Conservation (phyloP, 805 yeast genomes). For the Yamadazyma laniorum region DNA sequence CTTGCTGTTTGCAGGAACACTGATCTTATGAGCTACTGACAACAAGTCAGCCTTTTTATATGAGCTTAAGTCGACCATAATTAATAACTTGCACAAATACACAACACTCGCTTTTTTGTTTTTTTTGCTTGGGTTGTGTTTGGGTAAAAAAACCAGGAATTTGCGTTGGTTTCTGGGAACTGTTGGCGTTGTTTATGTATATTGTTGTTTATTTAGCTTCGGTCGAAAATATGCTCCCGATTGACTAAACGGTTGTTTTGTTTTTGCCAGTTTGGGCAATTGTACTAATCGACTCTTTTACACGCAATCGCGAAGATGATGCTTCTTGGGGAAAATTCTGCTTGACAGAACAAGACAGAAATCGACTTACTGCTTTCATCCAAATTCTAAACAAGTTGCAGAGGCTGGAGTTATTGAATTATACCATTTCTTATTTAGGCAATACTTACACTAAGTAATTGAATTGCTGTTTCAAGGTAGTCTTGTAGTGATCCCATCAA, state of each 20-base stretch:
- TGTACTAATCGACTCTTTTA: neutral
- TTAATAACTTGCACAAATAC: neutral
- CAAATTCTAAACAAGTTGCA: conserved; percentile 1
- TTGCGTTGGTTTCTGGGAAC: neutral
- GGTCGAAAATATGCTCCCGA: neutral
- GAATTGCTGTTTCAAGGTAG: too few relatives aligned
- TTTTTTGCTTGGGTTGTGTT: conserved; percentile 3
- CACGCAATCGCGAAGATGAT: neutral
- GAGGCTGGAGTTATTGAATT: neutral
- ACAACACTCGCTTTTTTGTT: neutral
- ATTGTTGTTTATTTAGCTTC: neutral
- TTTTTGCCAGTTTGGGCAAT: neutral
- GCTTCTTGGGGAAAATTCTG: neutral
- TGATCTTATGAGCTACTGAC: conserved; percentile 34
- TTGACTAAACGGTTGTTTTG: neutral
- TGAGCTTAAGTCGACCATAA: conserved; percentile 34
- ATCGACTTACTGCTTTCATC: conserved; percentile 5
- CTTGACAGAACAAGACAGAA: too few relatives aligned
- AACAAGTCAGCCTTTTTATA: conserved; percentile 43
- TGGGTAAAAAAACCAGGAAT: neutral
- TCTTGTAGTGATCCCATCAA: too few relatives aligned
- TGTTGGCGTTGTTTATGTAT: neutral
- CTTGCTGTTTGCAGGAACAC: conserved; percentile 31
- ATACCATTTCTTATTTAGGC: too few relatives aligned
- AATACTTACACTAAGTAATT: too few relatives aligned